Evolutionary conservation across 73 alveolate species (phyloP).

Genomic region (Durusdinium trenchii): DNA sequence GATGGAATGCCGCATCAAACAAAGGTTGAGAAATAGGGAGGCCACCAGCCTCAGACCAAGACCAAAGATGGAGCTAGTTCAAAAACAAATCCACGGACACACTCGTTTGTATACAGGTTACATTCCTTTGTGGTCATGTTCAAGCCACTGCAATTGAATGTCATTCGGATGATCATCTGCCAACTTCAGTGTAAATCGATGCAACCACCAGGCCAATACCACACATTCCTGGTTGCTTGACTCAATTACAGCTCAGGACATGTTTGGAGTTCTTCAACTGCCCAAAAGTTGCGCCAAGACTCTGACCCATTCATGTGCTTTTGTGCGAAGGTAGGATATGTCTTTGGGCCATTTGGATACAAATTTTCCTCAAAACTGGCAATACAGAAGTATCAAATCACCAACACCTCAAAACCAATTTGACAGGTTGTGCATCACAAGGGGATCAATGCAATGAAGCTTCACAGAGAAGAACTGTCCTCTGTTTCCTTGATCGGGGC

Average conservation of each 20-base stretch:
- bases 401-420: neutral
- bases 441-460: neutral
- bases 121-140: too few species aligned
- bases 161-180: neutral
- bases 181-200: neutral
- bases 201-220: constrained; percentile 14
- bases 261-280: neutral
- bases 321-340: neutral
- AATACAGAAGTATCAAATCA: neutral
- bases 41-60: neutral
- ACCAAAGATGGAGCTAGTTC: neutral
- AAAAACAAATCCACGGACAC: neutral
- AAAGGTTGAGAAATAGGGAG: neutral
- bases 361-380: neutral
- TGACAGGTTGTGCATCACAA: neutral
- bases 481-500: too few species aligned
- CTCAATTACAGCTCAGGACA: too few species aligned
- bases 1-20: neutral
- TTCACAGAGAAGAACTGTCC: too few species aligned
- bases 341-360: neutral
- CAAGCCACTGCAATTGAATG: neutral
- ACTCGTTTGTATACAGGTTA: neutral
- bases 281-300: neutral
- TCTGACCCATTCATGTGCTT: constrained; percentile 4
- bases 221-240: neutral